Evolutionary conservation across 2,329 filamentous ascomycete species (phyloP), one percentile per base, ranked within the genome.

Genomic region (Pseudohalonectria lignicola): DNA sequence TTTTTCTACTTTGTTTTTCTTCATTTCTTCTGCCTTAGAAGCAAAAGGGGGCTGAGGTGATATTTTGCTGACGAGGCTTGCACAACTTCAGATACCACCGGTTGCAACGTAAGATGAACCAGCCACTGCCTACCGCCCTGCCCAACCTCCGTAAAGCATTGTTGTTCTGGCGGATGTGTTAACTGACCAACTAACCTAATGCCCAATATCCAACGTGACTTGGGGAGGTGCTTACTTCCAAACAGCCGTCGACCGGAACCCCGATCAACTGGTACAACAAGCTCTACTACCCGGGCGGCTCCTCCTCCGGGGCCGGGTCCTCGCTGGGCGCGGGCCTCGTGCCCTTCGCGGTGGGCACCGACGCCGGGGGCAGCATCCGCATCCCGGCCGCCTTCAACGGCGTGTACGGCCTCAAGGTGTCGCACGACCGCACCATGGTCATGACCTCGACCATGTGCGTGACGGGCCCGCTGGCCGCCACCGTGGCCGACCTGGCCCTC

Each of bases 321-420:
- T 72, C 77, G 11, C 67, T 88, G 19, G 71, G 71, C 16, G 71
- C 75, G 7, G 85, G 85, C 2, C 60, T 92, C 18, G 68, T 88
- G 3, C 84, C 85, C n/a, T 76, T 86, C 43, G 73, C 76, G 1
- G 64, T 88, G 19, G 86, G 83, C 28, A 80, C 79, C 5, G 84
- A 90, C 49, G 81, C 82, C 2, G 55, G 84, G 28, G 84, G 84
- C 42, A 84, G 78, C 43, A 73, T 86, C 40, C 77, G 86, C 29
- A 74, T 92, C 28, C 86, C 86, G 0, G 63, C 78, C 1, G 69
- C 71, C 23, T 90, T 83, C 62, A 92, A 85, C 54, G 85, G 86
- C 35, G 60, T 86, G 17, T 94, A 82, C 57, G 86, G 86, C 2
- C 67, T 94, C 41, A 94, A 94, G 58, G 67, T 85, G 1, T 79